These are phyloP conservation scores for Cyclocybe aegerita DNA, from an alignment of 768 basidiomycete genomes.

Conservation along the genomic window DNA sequence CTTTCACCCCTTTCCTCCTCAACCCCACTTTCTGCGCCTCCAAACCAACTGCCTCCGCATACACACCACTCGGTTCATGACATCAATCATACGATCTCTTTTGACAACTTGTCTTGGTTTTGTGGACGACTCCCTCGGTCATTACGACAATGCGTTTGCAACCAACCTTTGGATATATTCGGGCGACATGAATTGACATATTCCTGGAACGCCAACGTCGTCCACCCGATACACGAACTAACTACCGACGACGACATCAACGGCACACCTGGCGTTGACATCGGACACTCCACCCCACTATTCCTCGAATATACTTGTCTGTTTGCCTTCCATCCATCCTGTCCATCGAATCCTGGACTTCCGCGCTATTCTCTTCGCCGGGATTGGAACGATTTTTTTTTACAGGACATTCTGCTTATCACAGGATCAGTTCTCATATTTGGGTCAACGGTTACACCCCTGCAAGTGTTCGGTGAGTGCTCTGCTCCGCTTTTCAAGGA, in stretches of 20 bases:
- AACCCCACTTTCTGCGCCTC: background rate
- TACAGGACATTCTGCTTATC: constrained; percentile 91
- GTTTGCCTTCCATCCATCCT: background rate
- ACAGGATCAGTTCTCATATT: constrained; percentile 88
- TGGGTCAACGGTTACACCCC: constrained; percentile 71
- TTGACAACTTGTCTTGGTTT: background rate
- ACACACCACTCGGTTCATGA: background rate
- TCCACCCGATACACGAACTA: too few species aligned
- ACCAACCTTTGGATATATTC: too few species aligned
- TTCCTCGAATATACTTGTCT: too few species aligned
- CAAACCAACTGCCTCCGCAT: background rate
- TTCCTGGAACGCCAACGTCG: too few species aligned
- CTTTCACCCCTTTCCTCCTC: constrained; percentile 4
- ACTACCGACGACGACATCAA: too few species aligned
- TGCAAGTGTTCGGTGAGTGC: constrained; percentile 77
- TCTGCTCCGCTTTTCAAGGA: background rate
- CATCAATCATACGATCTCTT: background rate
- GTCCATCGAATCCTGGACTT: background rate
- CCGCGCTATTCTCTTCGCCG: constrained; percentile 1
- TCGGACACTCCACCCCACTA: too few species aligned
- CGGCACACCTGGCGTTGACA: too few species aligned
- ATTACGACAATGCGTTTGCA: too few species aligned
- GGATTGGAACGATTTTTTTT: background rate
- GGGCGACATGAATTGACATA: too few species aligned
- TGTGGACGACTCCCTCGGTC: background rate